phyloP scores from a whole-genome alignment of 2,329 filamentous ascomycete species.

The Acrodontium crateriforme region DNA sequence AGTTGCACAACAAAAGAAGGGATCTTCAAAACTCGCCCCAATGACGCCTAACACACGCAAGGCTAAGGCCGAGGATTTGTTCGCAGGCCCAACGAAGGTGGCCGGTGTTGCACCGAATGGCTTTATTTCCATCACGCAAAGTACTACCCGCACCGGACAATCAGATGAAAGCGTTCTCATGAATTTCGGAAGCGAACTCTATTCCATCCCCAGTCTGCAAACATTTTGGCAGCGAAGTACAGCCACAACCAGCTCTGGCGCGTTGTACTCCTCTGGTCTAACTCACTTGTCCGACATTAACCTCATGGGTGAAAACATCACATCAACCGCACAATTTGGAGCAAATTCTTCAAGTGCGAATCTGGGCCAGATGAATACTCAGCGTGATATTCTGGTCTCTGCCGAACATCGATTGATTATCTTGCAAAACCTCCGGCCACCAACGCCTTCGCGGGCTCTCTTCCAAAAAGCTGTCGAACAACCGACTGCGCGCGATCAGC shows the following conservation, averaged over 20 bases:
- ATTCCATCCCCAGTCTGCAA: slow-evolving; percentile 31
- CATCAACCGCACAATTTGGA: slow-evolving; percentile 30
- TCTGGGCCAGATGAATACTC: slow-evolving; percentile 29
- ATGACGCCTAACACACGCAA: slow-evolving; percentile 39
- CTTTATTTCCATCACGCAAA: slow-evolving; percentile 28
- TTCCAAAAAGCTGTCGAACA: slow-evolving; percentile 18
- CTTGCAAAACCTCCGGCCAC: slow-evolving; percentile 20
- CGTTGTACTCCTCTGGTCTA: slow-evolving; percentile 28
- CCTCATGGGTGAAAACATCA: slow-evolving; percentile 29
- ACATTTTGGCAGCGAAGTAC: slow-evolving; percentile 32
- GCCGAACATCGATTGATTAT: slow-evolving; percentile 33
- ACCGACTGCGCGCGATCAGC: slow-evolving; percentile 24
- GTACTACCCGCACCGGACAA: slow-evolving; percentile 18
- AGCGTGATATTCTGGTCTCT: slow-evolving; percentile 30
- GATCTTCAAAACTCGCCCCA: slow-evolving; percentile 28
- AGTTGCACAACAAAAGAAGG: slow-evolving; percentile 14
- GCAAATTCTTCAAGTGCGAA: slow-evolving; percentile 16
- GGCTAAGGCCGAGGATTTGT: slow-evolving; percentile 31
- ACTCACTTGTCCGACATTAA: slow-evolving; percentile 28
- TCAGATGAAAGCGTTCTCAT: slow-evolving; percentile 33
- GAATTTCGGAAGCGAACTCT: slow-evolving; percentile 32
- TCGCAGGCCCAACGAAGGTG: slow-evolving; percentile 25
- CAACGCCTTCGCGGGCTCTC: slow-evolving; percentile 20
- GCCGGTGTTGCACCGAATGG: slow-evolving; percentile 22
- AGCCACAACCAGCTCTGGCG: slow-evolving; percentile 19